A percentile compares a stretch with the other conserved stretches of the same genome.
Evolutionary conservation across 208 protist genomes (phyloP).

Genomic region (Leishmania gerbilli): DNA sequence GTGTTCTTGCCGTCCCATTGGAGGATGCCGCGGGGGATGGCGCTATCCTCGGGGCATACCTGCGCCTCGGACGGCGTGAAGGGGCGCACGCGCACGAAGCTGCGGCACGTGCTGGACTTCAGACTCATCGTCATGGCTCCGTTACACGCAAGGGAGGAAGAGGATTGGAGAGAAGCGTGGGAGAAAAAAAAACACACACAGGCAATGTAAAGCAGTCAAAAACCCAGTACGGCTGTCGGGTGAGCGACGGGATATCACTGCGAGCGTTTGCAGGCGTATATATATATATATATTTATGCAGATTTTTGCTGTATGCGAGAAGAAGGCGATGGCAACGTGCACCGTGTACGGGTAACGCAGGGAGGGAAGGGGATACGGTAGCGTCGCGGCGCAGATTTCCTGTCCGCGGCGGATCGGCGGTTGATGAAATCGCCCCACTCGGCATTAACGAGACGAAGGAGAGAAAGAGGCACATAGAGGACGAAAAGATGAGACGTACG

Average conservation of each 20-base stretch:
- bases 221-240: background rate
- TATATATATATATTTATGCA: background rate
- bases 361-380: background rate
- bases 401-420: background rate
- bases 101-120: conserved; percentile 37
- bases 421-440: background rate
- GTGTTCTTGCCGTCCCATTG: conserved; percentile 54
- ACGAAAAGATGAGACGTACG: conserved; percentile 2
- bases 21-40: conserved; percentile 71
- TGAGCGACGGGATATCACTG: background rate
- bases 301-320: background rate
- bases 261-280: too few relatives aligned
- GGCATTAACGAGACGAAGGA: background rate
- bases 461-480: conserved; percentile 6
- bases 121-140: conserved; percentile 18
- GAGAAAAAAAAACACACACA: background rate
- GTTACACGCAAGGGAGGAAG: background rate
- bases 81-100: conserved; percentile 78
- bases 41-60: conserved; percentile 66
- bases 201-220: background rate
- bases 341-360: background rate
- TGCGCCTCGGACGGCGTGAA: conserved; percentile 69
- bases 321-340: background rate
- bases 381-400: background rate
- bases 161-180: background rate